Percentiles rank a stretch among this genome's conserved stretches.
Evolutionary conservation across 176 grass and related monocot genomes (phyloP).

Genomic region (Lolium multiflorum): DNA sequence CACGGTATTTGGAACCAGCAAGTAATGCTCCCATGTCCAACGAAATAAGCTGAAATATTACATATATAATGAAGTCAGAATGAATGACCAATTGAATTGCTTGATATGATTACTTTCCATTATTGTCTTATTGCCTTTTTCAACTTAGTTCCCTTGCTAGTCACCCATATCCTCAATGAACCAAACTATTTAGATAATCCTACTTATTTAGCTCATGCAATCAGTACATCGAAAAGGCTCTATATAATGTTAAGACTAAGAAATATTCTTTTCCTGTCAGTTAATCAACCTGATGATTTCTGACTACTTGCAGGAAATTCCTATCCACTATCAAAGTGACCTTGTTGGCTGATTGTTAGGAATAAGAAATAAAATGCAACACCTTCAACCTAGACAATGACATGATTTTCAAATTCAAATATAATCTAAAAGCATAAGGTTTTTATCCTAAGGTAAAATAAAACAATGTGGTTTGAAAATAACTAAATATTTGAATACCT

Average conservation of each 20-base stretch:
- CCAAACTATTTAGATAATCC: constrained; percentile 6
- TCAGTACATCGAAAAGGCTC: neutral
- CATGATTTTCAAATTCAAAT: neutral
- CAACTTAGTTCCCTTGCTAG: neutral
- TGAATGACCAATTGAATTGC: neutral
- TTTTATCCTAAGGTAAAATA: constrained; percentile 27
- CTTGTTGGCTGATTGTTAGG: constrained; percentile 9
- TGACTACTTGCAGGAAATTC: neutral
- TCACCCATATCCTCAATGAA: neutral
- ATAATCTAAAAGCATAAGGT: constrained; percentile 10
- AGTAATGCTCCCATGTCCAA: constrained; percentile 97
- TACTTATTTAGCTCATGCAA: neutral
- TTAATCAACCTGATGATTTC: neutral
- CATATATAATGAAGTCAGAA: constrained; percentile 34
- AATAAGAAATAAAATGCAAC: constrained; percentile 10
- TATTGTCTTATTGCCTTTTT: neutral
- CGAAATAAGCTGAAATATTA: constrained; percentile 75
- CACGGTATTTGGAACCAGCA: constrained; percentile 87
- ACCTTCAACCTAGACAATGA: constrained; percentile 1
- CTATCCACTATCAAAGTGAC: neutral
- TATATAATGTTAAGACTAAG: neutral
- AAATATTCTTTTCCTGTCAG: neutral
- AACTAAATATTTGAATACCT: constrained; percentile 52
- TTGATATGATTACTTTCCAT: constrained; percentile 11
- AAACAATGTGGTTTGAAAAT: neutral